Evolutionary conservation across 805 yeast species (phyloP).

Genomic region (Yamadazyma scolyti): DNA sequence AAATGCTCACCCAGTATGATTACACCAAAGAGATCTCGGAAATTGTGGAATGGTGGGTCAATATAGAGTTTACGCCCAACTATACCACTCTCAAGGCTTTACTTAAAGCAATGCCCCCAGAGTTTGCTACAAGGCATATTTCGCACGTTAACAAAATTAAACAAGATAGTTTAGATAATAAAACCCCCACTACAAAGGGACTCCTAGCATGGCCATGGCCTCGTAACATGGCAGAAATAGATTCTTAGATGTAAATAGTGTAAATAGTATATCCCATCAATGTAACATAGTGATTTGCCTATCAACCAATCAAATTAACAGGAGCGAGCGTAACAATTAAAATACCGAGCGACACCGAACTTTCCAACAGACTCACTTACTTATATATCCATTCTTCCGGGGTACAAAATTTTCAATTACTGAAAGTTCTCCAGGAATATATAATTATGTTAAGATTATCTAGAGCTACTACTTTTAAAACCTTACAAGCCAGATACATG

Average conservation of each 20-base stretch:
- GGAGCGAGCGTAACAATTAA: no score
- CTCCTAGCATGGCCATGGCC: constrained; percentile 1
- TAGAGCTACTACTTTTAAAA: constrained; percentile 1
- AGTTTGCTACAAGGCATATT: constrained; percentile 33
- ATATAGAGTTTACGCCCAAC: constrained; percentile 40
- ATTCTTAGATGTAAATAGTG: no score
- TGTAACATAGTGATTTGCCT: no score
- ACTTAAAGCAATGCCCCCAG: constrained; percentile 34
- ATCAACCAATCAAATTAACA: no score
- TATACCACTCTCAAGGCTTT: constrained; percentile 36
- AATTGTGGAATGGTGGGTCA: constrained; percentile 54
- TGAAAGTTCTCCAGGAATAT: not conserved
- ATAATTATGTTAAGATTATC: constrained; percentile 25
- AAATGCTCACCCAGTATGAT: constrained; percentile 43
- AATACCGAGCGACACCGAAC: no score
- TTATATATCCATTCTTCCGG: constrained; percentile 8
- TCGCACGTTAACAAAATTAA: constrained; percentile 23
- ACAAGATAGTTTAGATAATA: not conserved
- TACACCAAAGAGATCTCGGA: constrained; percentile 48
- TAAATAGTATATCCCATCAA: no score
- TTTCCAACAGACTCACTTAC: no score
- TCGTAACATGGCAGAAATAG: no score
- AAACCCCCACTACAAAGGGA: not conserved
- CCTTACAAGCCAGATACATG: constrained; percentile 19
- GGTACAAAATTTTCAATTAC: constrained; percentile 1